phyloP scores from a whole-genome alignment of 805 yeast genomes.

The Candida endomychidarum region DNA sequence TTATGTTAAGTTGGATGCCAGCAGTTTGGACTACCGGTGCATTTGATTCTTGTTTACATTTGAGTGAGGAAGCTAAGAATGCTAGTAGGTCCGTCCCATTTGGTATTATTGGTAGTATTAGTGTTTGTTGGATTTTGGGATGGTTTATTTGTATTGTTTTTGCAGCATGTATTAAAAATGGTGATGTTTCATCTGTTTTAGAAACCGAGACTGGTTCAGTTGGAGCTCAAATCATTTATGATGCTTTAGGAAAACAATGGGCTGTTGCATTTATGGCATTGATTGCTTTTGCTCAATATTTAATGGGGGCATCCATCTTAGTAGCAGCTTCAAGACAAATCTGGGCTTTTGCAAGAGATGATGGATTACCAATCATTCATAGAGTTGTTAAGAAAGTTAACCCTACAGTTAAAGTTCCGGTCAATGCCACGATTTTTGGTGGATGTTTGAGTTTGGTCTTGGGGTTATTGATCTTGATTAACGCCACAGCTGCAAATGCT shows the following conservation, averaged over 20 bases:
- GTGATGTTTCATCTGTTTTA: constrained; percentile 41
- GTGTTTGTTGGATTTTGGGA: constrained; percentile 59
- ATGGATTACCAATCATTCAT: constrained; percentile 64
- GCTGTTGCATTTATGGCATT: constrained; percentile 62
- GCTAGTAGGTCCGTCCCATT: constrained; percentile 64
- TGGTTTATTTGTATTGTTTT: constrained; percentile 54
- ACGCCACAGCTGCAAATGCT: constrained; percentile 63
- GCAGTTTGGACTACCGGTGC: constrained; percentile 77
- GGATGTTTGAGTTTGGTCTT: constrained; percentile 48
- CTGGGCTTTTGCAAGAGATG: constrained; percentile 77
- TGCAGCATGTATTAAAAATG: constrained; percentile 54
- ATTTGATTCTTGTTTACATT: constrained; percentile 70
- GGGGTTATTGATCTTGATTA: constrained; percentile 60
- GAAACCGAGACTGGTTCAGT: constrained; percentile 54
- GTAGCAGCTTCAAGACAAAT: constrained; percentile 69
- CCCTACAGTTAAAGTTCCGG: constrained; percentile 57
- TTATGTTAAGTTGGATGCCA: constrained; percentile 59
- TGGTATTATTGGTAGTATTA: constrained; percentile 60
- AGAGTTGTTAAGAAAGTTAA: constrained; percentile 56
- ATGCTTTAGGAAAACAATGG: constrained; percentile 64
- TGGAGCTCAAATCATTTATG: constrained; percentile 62
- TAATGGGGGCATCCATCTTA: constrained; percentile 64
- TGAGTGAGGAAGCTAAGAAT: constrained; percentile 68
- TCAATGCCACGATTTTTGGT: constrained; percentile 60
- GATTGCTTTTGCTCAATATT: constrained; percentile 58